Base-by-base conservation (phyloP, 2,329 filamentous ascomycete species). In the Cytospora piceae region DNA sequence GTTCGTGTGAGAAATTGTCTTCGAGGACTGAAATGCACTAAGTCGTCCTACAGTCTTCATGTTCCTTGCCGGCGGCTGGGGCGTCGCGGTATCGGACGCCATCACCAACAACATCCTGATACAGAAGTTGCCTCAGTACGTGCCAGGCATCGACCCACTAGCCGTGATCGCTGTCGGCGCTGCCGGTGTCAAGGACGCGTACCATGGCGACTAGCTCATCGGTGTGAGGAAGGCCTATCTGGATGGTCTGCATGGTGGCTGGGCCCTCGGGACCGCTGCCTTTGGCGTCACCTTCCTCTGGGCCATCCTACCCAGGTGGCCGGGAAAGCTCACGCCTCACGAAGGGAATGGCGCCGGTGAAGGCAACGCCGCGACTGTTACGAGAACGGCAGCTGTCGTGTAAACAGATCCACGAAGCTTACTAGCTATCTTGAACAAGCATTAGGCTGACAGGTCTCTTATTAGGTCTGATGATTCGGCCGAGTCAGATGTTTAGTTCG, bases 81-180 rank as follows among this genome's bases (percentile, higher is more conserved):
- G 49, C 9, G 49, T 63, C 22, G 60, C 60, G 22, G 60, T 42
- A 22, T 63, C 60, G 5, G 60, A 55, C 60, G 60, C 49, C 17
- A 55, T 63, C 20, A 29, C 42, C 29, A 63, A 63, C 51, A 63
- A 63, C 60, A 22, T 63, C 22, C 60, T 63, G 17, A 11, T 61
- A 12, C 20, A 31, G 27, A 52, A 27, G 46, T 42, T 61, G 46
- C 42, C 59, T 4, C 42, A 31, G 20, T 61, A 61, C 49, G 59
- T 61, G 24, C 42, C 59, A 24, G 39, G 29, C 31, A 54, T 61
- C 59, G 32, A 54, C 22, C 42, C 59, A 2, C n/a, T 4, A 15
- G 24, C 42, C 3, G 59, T 61, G 22, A 42, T 61, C 24, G 27
- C 22, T 11, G 49, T 56, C 39, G 60, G 60, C 12, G 60, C 60